Conservation (phyloP, 345 rosid species). For the Salix dunnii region DNA sequence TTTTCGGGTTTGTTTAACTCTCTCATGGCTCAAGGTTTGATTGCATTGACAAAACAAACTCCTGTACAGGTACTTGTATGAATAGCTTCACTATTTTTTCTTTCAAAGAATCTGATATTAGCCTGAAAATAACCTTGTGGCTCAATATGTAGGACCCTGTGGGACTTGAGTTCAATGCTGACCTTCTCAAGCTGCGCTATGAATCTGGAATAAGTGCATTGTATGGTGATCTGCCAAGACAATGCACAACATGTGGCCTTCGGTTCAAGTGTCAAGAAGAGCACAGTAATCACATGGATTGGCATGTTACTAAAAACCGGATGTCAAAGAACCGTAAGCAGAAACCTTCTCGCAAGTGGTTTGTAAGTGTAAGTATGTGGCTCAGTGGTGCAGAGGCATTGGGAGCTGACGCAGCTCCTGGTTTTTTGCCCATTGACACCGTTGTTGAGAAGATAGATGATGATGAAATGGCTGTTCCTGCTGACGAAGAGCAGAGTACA, state of each 20-base stretch:
- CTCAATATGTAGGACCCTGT: constrained; percentile 54
- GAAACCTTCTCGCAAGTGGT: constrained; percentile 95
- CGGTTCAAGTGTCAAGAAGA: constrained; percentile 92
- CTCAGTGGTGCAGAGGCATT: constrained; percentile 98
- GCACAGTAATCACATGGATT: constrained; percentile 98
- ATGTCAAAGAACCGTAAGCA: constrained; percentile 95
- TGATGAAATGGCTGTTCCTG: constrained; percentile 94
- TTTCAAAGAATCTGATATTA: constrained; percentile 1
- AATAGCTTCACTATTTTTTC: background rate
- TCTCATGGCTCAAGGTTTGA: constrained; percentile 91
- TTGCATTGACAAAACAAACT: constrained; percentile 59
- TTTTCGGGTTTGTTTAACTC: constrained; percentile 79
- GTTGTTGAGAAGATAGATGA: constrained; percentile 75
- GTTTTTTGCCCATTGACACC: constrained; percentile 71
- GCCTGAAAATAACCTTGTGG: constrained; percentile 26
- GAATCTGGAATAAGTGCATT: constrained; percentile 74
- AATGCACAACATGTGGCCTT: constrained; percentile 94
- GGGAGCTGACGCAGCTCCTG: constrained; percentile 90
- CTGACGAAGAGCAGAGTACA: constrained; percentile 87
- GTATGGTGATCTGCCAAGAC: constrained; percentile 89
- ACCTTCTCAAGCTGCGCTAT: constrained; percentile 75
- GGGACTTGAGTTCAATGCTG: constrained; percentile 75
- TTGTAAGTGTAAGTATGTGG: constrained; percentile 94
- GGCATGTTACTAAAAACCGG: constrained; percentile 99
- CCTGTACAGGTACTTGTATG: constrained; percentile 63